Evolutionary conservation across 2,329 filamentous ascomycete genomes (phyloP).

Genomic region (Sporothrix sp.): DNA sequence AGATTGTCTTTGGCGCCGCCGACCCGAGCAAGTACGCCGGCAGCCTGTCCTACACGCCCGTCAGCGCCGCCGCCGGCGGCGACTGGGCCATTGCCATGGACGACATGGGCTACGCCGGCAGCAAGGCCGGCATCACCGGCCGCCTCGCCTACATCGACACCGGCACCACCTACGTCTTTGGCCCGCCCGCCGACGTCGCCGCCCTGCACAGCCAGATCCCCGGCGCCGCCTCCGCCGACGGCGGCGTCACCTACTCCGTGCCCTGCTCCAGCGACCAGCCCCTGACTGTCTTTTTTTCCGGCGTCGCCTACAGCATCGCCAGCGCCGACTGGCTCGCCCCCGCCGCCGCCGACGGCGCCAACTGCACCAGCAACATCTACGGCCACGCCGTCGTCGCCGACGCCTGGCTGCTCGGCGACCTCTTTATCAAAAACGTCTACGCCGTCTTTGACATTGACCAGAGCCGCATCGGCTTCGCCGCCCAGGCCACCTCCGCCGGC

Average conservation of each 20-base stretch:
- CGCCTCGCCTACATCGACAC: constrained; percentile 68
- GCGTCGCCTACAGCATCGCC: constrained; percentile 55
- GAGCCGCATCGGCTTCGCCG: constrained; percentile 36
- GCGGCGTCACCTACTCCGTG: constrained; percentile 52
- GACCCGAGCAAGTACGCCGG: constrained; percentile 60
- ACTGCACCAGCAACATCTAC: constrained; percentile 64
- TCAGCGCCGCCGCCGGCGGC: constrained; percentile 38
- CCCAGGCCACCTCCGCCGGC: neutral
- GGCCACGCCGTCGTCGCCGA: constrained; percentile 56
- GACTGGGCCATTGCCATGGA: constrained; percentile 68
- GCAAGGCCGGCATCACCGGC: constrained; percentile 44
- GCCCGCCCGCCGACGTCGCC: constrained; percentile 56
- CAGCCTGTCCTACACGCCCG: constrained; percentile 54
- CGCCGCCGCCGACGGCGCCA: constrained; percentile 25
- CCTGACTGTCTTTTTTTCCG: constrained; percentile 59
- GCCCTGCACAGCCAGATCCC: constrained; percentile 59
- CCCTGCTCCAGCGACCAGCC: constrained; percentile 58
- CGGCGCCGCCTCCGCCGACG: constrained; percentile 46
- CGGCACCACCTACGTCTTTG: constrained; percentile 70
- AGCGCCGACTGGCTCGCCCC: constrained; percentile 60
- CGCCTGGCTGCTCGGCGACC: constrained; percentile 73
- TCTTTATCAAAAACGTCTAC: constrained; percentile 86
- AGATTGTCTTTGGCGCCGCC: constrained; percentile 64
- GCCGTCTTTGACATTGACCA: constrained; percentile 71
- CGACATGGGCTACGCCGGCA: constrained; percentile 53